Evolutionary conservation across 495 filamentous ascomycete genomes (phyloP), one percentile per base, ranked within the genome.

Genomic region (Mytilinidion resinicola): DNA sequence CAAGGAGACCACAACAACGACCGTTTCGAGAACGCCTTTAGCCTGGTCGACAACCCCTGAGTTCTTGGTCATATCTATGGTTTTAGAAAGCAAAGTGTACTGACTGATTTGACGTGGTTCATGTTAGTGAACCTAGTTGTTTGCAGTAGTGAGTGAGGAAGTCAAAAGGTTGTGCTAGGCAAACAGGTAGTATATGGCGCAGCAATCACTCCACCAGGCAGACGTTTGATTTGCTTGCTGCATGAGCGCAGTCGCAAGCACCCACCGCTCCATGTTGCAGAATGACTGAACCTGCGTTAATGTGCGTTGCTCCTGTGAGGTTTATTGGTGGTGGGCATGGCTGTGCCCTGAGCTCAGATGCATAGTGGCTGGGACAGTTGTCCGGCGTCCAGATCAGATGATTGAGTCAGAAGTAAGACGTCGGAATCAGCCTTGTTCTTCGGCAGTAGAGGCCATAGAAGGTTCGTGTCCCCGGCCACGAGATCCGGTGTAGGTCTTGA

Each of bases 1-100:
- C 25, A 62, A 51, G 37, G 60, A 62, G 12, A 53, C 60, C 25
- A 62, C 55, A 21, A 54, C 54, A 5, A 49, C 49, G 39, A 49
- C 38, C 9, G 56, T 39, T 19, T 62, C 47, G 9, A 56, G 48
- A 6, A 51, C 34, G 47, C 46, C 53, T 52, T 52, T 56, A 17
- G 59, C 41, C 59, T 61, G 56, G 4, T 35, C 17, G 9, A 1
- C 20, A 49, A 25, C 9, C 12, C 9, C 14, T 49, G 21, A 25
- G 33, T 49, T 2, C 14, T 49, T 25, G 19, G 33, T 20, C 46
- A 49, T 25, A 9, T 6, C 46, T 49, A 14, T 25, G 33, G 12
- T 21, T 4, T 14, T 33, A 30, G 33, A 30, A 49, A 9, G 21
- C 21, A 17, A 11, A 1, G 7, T 7, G 21, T 21, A 49, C 46